Base-by-base conservation (phyloP, 495 filamentous ascomycete genomes). In the Penicillium mononematosum region DNA sequence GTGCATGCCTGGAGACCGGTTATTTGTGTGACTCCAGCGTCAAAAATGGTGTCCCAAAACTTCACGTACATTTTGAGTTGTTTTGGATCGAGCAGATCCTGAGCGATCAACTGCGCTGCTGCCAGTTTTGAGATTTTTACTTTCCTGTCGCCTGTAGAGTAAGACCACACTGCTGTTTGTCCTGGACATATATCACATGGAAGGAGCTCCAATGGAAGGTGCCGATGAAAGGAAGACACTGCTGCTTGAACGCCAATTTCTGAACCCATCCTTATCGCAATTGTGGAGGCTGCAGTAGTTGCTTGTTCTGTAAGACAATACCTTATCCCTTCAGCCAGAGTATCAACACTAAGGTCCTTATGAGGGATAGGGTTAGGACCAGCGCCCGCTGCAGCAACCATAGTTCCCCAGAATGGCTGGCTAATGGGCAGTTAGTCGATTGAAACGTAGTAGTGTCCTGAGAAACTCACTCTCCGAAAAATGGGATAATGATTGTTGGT, bases 101-200 rank as follows among this genome's bases (percentile, higher is more conserved):
- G 43, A 12, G 43, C 43, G 20, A 45, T 19, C 24, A 45, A 10
- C 43, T 22, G 4, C 14, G 43, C 43, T 45, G 43, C 43, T 3
- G 43, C 43, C 4, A 45, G 20, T 6, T 45, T 45, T 25, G 43
- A 45, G 20, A 45, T 2, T 45, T 45, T 45, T 14, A 45, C 4
- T 2, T 45, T 45, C 6, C 11, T 45, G 0, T 25, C 20, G 9
- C 43, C 3, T 12, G 43, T 24, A 19, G 43, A 45, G 3, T 45
- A 45, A 45, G 43, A 45, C 43, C 43, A 45, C 43, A 45, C 43
- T 45, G 43, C 43, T 25, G 43, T 22, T 45, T 5, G 20, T 19
- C 43, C 43, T 24, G 43, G 19, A 24, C 19, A 45, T 45, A 45
- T 45, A 45, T 45, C 43, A 45, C 43, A 45, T 9, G 43, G 14